A percentile compares a stretch with the other conserved stretches of the same genome.
These are phyloP conservation scores for Chloris gayana DNA, from an alignment of 176 grass and related monocot species.

Conservation along the genomic window DNA sequence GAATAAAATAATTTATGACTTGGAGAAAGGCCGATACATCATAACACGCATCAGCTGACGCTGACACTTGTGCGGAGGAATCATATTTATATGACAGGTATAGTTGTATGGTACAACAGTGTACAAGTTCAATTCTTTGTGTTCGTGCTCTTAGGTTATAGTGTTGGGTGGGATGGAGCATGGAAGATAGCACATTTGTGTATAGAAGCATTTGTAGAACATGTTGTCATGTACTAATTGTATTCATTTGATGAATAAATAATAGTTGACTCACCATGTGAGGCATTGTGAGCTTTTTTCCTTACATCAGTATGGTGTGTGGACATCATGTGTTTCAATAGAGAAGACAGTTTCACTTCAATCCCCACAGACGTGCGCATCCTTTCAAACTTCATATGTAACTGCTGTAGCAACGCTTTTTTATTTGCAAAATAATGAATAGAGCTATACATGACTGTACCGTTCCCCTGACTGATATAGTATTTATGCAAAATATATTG, in stretches of 20 bases:
- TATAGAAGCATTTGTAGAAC: slow-evolving; percentile 33
- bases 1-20: slow-evolving; percentile 86
- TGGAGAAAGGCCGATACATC: slow-evolving; percentile 95
- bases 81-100: slow-evolving; percentile 38
- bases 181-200: slow-evolving; percentile 27
- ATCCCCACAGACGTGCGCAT: too few relatives aligned
- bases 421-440: too few relatives aligned
- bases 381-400: too few relatives aligned
- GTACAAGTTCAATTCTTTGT: slow-evolving; percentile 61
- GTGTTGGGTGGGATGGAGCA: slow-evolving; percentile 30
- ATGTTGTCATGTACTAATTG: slow-evolving; percentile 27
- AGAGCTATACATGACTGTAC: too few relatives aligned
- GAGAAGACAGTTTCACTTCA: too few relatives aligned
- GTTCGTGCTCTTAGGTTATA: slow-evolving; percentile 40
- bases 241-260: slow-evolving; percentile 25
- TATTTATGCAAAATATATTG: too few relatives aligned
- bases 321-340: not conserved
- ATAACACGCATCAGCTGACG: slow-evolving; percentile 63
- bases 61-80: slow-evolving; percentile 37
- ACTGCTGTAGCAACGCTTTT: too few relatives aligned
- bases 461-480: too few relatives aligned
- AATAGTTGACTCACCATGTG: not conserved
- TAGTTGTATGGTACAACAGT: slow-evolving; percentile 58
- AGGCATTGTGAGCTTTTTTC: not conserved
- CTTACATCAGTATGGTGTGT: not conserved